phyloP scores from a whole-genome alignment of 2,329 filamentous ascomycete genomes.

The Ceratocystis smalleyi region DNA sequence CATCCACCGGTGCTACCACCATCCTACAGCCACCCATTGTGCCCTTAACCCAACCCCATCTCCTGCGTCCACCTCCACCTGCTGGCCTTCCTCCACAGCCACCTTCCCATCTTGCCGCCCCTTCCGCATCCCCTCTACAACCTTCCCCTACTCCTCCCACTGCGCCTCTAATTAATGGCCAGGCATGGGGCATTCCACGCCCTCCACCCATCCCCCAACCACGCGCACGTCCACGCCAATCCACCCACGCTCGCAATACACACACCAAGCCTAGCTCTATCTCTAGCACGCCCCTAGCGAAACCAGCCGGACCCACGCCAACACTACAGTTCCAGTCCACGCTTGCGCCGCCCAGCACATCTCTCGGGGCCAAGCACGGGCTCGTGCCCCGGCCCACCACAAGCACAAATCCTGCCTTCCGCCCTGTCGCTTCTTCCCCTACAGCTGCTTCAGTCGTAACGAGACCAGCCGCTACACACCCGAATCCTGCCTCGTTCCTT shows the following conservation, averaged over 20 bases:
- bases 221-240: slow-evolving; percentile 1
- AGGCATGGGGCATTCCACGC: slow-evolving; percentile 13
- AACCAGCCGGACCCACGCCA: background rate
- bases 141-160: background rate
- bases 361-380: background rate
- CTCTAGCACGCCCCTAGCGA: background rate
- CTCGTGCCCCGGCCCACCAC: background rate
- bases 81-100: slow-evolving; percentile 7
- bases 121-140: background rate
- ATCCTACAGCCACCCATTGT: slow-evolving; percentile 11
- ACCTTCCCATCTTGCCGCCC: background rate
- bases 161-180: slow-evolving; percentile 8
- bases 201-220: background rate
- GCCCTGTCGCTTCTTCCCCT: background rate
- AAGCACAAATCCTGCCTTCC: background rate
- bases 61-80: slow-evolving; percentile 12
- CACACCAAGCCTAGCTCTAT: background rate
- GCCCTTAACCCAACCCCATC: slow-evolving; percentile 10
- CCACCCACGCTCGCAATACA: background rate
- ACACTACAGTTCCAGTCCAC: background rate
- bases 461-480: background rate
- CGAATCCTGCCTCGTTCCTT: background rate
- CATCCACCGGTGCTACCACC: background rate
- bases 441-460: background rate
- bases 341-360: background rate